phyloP scores from a whole-genome alignment of 169 alveolate genomes.

The Plasmodium knowlesi region DNA sequence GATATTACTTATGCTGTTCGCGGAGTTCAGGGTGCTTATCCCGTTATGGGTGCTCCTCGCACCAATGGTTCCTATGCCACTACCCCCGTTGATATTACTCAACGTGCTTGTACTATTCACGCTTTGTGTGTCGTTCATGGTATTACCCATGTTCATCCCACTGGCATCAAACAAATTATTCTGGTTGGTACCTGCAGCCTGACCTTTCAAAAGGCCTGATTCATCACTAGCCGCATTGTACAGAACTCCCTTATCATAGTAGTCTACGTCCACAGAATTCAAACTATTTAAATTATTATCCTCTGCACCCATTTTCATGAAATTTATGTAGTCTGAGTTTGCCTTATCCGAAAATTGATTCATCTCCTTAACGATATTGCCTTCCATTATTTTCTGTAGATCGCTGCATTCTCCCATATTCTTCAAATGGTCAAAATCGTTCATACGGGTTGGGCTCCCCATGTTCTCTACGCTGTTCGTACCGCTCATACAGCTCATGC shows the following conservation, averaged over 20 bases:
- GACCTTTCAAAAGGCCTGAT: neutral
- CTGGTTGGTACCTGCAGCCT: neutral
- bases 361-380: constrained; percentile 9
- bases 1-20: neutral
- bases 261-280: constrained; percentile 12
- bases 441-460: neutral
- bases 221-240: neutral
- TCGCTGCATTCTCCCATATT: neutral
- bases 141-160: neutral
- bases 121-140: neutral
- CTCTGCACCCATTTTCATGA: neutral
- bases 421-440: neutral
- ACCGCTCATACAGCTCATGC: neutral
- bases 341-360: neutral
- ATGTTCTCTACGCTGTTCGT: neutral
- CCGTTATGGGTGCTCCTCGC: neutral
- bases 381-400: neutral
- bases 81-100: neutral
- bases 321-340: neutral
- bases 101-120: neutral
- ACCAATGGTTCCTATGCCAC: neutral
- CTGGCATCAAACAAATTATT: neutral
- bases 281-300: neutral
- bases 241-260: neutral
- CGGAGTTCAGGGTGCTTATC: neutral